A percentile compares a stretch with the other conserved stretches of the same genome.
phyloP scores from a whole-genome alignment of 73 alveolate species.

The Tetrahymena elliotti region DNA sequence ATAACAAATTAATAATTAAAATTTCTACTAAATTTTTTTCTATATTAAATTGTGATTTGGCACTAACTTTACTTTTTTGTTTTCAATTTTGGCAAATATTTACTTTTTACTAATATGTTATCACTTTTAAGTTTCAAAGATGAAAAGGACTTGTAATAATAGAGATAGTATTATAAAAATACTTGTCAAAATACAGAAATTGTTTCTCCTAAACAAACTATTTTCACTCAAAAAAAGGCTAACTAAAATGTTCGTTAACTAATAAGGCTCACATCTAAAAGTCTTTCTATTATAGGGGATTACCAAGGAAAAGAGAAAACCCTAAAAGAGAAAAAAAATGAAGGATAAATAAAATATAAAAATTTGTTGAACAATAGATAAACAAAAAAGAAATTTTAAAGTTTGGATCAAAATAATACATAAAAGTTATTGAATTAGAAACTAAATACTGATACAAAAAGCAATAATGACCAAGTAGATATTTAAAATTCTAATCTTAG shows the following conservation, averaged over 20 bases:
- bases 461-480: background rate
- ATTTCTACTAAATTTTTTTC: background rate
- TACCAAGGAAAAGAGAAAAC: no score
- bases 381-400: no score
- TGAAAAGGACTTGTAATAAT: background rate
- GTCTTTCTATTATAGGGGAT: background rate
- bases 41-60: background rate
- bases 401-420: background rate
- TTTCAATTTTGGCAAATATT: background rate
- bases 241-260: no score
- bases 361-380: background rate
- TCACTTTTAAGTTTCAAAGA: background rate
- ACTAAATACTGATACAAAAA: background rate
- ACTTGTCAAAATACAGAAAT: background rate
- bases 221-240: background rate
- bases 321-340: background rate
- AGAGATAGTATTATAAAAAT: no score
- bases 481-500: no score
- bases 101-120: background rate
- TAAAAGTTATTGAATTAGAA: no score
- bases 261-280: background rate
- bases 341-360: no score
- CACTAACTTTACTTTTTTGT: background rate
- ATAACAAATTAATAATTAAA: background rate
- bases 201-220: background rate